phyloP scores from a whole-genome alignment of 495 filamentous ascomycete species.

The Haplographium delicatum region DNA sequence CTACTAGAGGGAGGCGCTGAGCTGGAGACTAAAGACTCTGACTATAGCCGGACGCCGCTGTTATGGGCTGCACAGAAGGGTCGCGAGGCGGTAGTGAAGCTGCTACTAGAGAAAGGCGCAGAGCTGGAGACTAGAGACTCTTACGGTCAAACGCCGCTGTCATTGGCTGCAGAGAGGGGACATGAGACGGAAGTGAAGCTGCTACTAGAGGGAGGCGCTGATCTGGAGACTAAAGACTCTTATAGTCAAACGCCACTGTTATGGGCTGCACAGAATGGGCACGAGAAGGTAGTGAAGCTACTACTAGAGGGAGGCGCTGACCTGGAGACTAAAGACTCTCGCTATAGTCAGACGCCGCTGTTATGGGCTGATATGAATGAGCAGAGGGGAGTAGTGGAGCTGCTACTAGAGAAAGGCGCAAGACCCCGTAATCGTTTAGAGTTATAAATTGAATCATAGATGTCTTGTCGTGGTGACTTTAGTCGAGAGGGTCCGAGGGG shows the following conservation, averaged over 20 bases:
- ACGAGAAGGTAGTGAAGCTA: not conserved
- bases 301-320: not conserved
- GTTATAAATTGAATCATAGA: no score
- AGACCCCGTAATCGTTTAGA: no score
- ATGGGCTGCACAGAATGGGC: not conserved
- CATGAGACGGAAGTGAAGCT: not conserved
- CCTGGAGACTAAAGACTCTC: not conserved
- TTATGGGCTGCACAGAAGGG: no score
- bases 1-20: no score
- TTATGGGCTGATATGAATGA: conserved; percentile 7
- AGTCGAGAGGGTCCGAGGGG: no score
- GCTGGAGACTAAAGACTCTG: no score
- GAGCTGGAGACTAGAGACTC: conserved; percentile 2
- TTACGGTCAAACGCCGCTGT: conserved; percentile 4
- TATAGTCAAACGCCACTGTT: conserved; percentile 2
- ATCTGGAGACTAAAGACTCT: conserved; percentile 16
- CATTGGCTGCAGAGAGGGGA: not conserved
- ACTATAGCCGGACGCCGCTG: no score
- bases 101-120: conserved; percentile 2
- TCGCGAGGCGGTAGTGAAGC: no score
- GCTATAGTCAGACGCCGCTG: no score
- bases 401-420: no score
- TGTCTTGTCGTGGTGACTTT: no score
- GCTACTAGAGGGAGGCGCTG: not conserved
- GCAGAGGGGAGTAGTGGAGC: not conserved